These are phyloP conservation scores for Solanum chiquidenum DNA, from an alignment of 257 asterid species.

Conservation along the genomic window DNA sequence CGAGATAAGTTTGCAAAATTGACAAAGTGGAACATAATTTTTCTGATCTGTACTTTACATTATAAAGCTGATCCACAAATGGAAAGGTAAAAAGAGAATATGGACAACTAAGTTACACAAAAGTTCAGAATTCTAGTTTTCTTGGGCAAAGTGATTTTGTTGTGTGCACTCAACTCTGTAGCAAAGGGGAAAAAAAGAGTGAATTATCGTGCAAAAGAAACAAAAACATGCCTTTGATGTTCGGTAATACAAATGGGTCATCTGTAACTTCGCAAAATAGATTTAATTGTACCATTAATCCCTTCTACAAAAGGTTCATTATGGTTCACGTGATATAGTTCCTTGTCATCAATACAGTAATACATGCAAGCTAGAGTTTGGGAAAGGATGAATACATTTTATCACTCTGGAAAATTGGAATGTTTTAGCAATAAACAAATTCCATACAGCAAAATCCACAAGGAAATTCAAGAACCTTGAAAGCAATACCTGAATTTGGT, in stretches of 20 bases:
- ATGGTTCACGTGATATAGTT: not conserved
- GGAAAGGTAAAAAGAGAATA: not conserved
- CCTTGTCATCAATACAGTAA: not conserved
- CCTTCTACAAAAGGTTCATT: not conserved
- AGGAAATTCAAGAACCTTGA: not conserved
- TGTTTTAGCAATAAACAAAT: not conserved
- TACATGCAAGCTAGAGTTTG: not conserved
- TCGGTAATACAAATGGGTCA: not conserved
- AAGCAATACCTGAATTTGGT: constrained; percentile 62
- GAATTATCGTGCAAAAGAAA: not conserved
- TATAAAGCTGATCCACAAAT: not conserved
- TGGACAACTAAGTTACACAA: not conserved
- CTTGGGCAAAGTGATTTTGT: not conserved
- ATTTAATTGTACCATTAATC: not conserved
- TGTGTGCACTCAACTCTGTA: not conserved
- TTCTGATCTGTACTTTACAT: not conserved
- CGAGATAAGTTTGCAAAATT: not conserved
- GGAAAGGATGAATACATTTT: not conserved
- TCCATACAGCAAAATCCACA: not conserved
- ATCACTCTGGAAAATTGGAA: not conserved
- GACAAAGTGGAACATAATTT: not conserved
- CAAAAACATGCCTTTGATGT: not conserved
- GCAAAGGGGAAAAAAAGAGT: not conserved
- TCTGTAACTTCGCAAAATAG: not conserved
- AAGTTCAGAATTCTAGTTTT: not conserved